Base-by-base conservation (phyloP, 331 rosid genomes). In the Pyrus hybrid region DNA sequence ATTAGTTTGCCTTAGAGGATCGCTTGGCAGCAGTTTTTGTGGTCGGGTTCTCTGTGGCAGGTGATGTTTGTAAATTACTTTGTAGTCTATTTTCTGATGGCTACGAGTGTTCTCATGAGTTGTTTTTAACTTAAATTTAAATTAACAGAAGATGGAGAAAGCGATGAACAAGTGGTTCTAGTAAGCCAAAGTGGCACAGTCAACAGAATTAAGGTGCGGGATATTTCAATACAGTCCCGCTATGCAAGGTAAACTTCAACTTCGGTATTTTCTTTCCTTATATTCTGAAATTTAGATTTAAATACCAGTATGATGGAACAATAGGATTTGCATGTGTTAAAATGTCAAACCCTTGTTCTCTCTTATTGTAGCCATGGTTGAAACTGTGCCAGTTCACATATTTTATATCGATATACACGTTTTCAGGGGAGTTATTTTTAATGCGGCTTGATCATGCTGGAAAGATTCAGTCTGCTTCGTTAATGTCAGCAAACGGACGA, bases 161-260 rank as follows among this genome's bases (percentile, higher is more conserved):
- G 99, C 85, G 99, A 95, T 78, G 99, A 95, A 84, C 96, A 92
- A 92, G 99, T 90, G 69, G 99, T 95, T 79, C 86, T 95, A 12
- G 97, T 95, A 32, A 95, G 97, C 87, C 99, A 95, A 79, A 95
- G 93, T 68, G 99, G 99, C 65, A 95, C 97, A 6, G 99, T 88
- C 67, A 95, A 95, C 84, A 87, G 99, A 87, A 89, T 95, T 53
- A 95, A 95, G 88, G 97, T 95, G 79, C 97, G 91, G 76, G 97
- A 95, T 79, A 84, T 92, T 85, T 95, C 97, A 10, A 89, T 92
- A 77, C 97, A 95, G 86, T 90, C 97, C 71, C 97, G 99, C 78
- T 92, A 78, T 70, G 97, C 99, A 43, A 95, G 99, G 99, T 92
- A 83, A 76, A 13, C 4, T 75, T 74, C 51, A 14, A 72, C n/a